Conservation (phyloP, 106 monocot species). For the Dactylorhiza incarnata region DNA sequence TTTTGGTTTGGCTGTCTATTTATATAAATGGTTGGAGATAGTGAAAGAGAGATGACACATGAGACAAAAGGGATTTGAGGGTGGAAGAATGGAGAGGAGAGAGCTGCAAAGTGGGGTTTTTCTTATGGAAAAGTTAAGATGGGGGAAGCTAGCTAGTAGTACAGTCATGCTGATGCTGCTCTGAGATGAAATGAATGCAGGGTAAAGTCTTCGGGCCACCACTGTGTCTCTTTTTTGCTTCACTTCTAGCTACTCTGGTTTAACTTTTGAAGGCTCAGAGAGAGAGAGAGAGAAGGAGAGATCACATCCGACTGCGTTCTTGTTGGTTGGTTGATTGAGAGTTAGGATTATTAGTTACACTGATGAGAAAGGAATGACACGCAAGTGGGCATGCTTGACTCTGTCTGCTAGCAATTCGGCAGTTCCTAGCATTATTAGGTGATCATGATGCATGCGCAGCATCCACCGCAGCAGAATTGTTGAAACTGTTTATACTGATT, state of each 20-base stretch:
- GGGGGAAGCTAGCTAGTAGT: slow-evolving; percentile 7
- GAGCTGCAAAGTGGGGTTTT: not conserved
- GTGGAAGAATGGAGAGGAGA: not conserved
- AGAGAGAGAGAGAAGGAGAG: slow-evolving; percentile 6
- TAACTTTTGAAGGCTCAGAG: not conserved
- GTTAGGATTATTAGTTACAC: not conserved
- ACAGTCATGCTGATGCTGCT: slow-evolving; percentile 22
- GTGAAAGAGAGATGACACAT: not conserved
- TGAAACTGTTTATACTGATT: too few relatives aligned
- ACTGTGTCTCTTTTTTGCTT: not conserved
- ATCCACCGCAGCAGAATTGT: not conserved
- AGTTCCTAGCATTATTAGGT: not conserved
- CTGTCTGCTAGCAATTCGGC: not conserved
- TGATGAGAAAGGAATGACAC: slow-evolving; percentile 9
- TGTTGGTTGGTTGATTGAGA: slow-evolving; percentile 4
- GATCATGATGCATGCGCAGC: not conserved
- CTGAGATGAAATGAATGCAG: slow-evolving; percentile 10
- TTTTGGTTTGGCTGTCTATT: slow-evolving; percentile 7
- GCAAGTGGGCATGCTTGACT: not conserved
- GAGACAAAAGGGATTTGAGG: not conserved
- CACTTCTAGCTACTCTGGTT: not conserved
- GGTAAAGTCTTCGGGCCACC: not conserved
- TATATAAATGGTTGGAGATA: not conserved
- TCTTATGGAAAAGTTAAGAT: not conserved
- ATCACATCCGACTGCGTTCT: slow-evolving; percentile 4